Percentiles rank a stretch among this genome's conserved stretches.
phyloP scores from a whole-genome alignment of 768 basidiomycete species.

The Tricholomella constricta region DNA sequence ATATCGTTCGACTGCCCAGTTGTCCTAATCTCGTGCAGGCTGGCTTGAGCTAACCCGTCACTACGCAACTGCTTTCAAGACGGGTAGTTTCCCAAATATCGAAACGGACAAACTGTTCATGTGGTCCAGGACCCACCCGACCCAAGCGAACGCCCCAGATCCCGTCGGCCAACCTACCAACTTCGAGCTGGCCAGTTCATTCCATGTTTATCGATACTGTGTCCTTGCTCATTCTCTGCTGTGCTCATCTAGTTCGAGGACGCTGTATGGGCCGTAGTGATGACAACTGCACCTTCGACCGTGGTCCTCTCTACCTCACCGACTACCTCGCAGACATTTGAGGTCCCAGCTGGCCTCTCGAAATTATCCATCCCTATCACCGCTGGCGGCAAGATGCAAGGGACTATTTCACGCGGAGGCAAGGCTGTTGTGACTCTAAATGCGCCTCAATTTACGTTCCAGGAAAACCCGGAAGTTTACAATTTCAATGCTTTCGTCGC shows the following conservation, averaged over 20 bases:
- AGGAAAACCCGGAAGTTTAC: slow-evolving; percentile 54
- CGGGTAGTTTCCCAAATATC: slow-evolving; percentile 58
- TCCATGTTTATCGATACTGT: slow-evolving; percentile 16
- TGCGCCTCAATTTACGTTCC: slow-evolving; percentile 55
- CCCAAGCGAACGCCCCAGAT: slow-evolving; percentile 54
- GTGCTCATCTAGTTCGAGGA: slow-evolving; percentile 57
- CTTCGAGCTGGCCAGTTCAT: slow-evolving; percentile 52
- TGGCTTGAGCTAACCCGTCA: slow-evolving; percentile 69
- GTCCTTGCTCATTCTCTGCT: not conserved
- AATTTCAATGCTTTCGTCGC: slow-evolving; percentile 77
- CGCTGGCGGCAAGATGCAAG: slow-evolving; percentile 52
- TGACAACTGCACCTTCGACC: slow-evolving; percentile 55
- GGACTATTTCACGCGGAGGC: slow-evolving; percentile 51
- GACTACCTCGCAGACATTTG: slow-evolving; percentile 43
- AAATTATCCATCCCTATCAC: slow-evolving; percentile 62
- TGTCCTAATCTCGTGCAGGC: slow-evolving; percentile 31
- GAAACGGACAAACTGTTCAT: slow-evolving; percentile 63
- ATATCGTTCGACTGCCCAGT: slow-evolving; percentile 5
- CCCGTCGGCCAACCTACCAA: slow-evolving; percentile 56
- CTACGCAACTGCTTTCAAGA: slow-evolving; percentile 74
- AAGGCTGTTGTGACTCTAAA: slow-evolving; percentile 46
- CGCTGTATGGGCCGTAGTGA: slow-evolving; percentile 67
- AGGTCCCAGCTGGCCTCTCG: slow-evolving; percentile 57
- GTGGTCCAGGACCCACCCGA: slow-evolving; percentile 72
- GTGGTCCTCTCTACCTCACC: slow-evolving; percentile 57